Evolutionary conservation across 164 flowering plant genomes (phyloP).

Genomic region (Cinnamomum chago): DNA sequence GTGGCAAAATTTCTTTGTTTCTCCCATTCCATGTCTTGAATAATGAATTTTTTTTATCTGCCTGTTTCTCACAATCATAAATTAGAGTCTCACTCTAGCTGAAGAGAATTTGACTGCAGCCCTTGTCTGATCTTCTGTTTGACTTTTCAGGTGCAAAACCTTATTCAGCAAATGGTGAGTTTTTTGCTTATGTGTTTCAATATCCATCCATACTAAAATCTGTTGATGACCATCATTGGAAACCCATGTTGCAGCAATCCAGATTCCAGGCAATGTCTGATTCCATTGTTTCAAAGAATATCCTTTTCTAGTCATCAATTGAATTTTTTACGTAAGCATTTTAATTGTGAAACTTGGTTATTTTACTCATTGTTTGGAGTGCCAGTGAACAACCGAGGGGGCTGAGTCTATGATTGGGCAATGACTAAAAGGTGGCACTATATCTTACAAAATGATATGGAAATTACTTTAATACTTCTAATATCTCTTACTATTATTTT

Average conservation of each 20-base stretch:
- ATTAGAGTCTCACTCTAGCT: not conserved
- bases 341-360: not conserved
- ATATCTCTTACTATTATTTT: not conserved
- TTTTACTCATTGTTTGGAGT: not conserved
- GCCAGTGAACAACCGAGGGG: not conserved
- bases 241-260: slow-evolving; percentile 58
- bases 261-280: slow-evolving; percentile 94
- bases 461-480: no score
- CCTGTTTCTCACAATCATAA: not conserved
- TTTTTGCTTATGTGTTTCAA: not conserved
- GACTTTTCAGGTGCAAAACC: slow-evolving; percentile 61
- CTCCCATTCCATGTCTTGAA: not conserved
- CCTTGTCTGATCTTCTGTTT: not conserved
- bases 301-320: slow-evolving; percentile 42
- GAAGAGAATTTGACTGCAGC: not conserved
- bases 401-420: no score
- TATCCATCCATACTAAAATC: not conserved
- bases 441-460: not conserved
- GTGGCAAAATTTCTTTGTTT: not conserved
- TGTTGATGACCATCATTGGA: not conserved
- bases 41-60: not conserved
- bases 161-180: slow-evolving; percentile 81
- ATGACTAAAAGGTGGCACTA: not conserved
- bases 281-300: slow-evolving; percentile 81
- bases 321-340: not conserved